phyloP scores from a whole-genome alignment of 805 yeast genomes.

The Kodamaea kaohsiungensis region DNA sequence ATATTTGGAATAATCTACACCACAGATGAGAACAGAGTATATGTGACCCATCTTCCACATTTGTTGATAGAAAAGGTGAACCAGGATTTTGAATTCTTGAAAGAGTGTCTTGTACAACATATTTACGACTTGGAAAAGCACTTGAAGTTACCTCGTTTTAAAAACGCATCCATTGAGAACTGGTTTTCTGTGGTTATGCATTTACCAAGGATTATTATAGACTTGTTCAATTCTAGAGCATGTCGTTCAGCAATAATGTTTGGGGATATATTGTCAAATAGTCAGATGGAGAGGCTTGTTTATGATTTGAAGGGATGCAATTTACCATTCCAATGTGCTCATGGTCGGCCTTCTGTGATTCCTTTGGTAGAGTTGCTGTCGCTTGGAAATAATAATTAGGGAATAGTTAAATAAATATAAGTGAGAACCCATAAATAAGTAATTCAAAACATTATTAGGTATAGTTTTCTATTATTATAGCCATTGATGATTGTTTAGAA shows the following conservation, averaged over 20 bases:
- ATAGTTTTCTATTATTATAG: no score
- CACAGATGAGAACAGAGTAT: conserved; percentile 12
- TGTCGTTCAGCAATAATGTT: conserved; percentile 73
- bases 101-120: conserved; percentile 44
- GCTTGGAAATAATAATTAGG: not conserved
- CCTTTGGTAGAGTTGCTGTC: conserved; percentile 38
- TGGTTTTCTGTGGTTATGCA: conserved; percentile 24
- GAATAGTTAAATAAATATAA: no score
- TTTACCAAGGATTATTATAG: conserved; percentile 54
- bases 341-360: conserved; percentile 74
- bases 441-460: no score
- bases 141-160: conserved; percentile 20
- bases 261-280: conserved; percentile 51
- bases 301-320: conserved; percentile 46
- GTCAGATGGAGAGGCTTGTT: conserved; percentile 49
- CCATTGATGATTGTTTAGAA: no score
- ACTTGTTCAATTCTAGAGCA: conserved; percentile 58
- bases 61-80: conserved; percentile 34
- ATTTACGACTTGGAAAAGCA: conserved; percentile 41
- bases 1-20: conserved; percentile 20
- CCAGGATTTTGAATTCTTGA: conserved; percentile 30
- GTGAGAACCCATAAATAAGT: no score
- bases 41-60: conserved; percentile 46
- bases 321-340: conserved; percentile 80
- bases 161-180: conserved; percentile 3